Evolutionary conservation across 1,284 basidiomycete species (phyloP), one percentile per base, ranked within the genome.

Genomic region (Ustilago trichophora): DNA sequence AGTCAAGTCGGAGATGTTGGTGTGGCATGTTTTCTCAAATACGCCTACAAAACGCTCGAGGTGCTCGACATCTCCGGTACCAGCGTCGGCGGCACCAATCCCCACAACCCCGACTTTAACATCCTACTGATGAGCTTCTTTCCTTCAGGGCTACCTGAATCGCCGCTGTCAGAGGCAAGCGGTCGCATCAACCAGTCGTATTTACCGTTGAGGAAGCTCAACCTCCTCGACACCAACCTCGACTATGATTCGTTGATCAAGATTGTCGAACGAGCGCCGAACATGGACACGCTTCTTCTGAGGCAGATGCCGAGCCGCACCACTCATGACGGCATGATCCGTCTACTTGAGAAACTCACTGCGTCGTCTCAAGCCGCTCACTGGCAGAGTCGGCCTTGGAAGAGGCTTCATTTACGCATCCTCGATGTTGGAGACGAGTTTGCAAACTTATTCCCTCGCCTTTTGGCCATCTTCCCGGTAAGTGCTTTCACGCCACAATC

Each of bases 21-120:
- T 3, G 32, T 66, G 2, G 63, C 52, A 6, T 32, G 47, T 16
- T 59, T 66, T 31, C 56, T 66, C 43, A 66, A 48, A 25, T 54
- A 58, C 42, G 22, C 36, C 0, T 22, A 50, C 15, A 13, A 26
- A n/a, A 50, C 48, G n/a, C 13, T 65, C 21, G 31, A 65, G 19
- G 46, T 50, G 27, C 46, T 65, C 11, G 62, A 65, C 21, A 43
- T 65, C 21, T 65, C 62, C 2, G 50, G 32, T 8, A 64, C 60
- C 3, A 29, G 21, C 6, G 53, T 64, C 1, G 50, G 62, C 4
- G 54, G 45, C 2, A n/a, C 29, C 7, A 64, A 48, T 18, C 21
- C 36, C 10, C 45, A 45, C 22, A 38, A 22, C 10, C 62, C 60
- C 16, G 62, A 65, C 19, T 34, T 58, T 6, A 6, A 29, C 18